A percentile compares a stretch with the other conserved stretches of the same genome.
phyloP scores from a whole-genome alignment of 1,139 yeast species.

The Yamadazyma aaseri region DNA sequence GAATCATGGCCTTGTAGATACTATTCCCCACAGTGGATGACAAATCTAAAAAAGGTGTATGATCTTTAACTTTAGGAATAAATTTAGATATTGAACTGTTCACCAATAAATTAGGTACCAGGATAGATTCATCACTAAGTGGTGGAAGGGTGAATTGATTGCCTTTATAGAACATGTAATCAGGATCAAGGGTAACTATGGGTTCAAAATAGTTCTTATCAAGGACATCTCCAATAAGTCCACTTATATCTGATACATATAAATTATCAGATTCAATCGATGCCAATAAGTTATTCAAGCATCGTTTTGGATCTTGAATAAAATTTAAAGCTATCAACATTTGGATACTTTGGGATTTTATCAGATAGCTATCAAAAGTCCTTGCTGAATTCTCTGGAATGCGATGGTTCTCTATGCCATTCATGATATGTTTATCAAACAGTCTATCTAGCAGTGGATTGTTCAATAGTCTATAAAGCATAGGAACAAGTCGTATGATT shows the following conservation, averaged over 20 bases:
- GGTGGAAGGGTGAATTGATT: constrained; percentile 12
- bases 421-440: not conserved
- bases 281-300: constrained; percentile 2
- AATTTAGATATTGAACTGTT: constrained; percentile 1
- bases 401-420: not conserved
- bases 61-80: not conserved
- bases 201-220: not conserved
- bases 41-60: not conserved
- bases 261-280: constrained; percentile 1
- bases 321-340: constrained; percentile 4
- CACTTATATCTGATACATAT: constrained; percentile 1
- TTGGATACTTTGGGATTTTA: not conserved
- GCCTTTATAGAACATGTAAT: constrained; percentile 5
- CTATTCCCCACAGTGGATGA: constrained; percentile 8
- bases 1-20: constrained; percentile 9
- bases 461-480: constrained; percentile 1
- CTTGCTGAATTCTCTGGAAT: not conserved
- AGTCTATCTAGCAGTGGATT: not conserved
- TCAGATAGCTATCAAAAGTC: not conserved
- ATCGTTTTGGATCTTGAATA: constrained; percentile 4
- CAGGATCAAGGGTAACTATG: constrained; percentile 1
- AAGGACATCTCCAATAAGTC: constrained; percentile 6
- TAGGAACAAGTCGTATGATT: constrained; percentile 4
- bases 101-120: constrained; percentile 1
- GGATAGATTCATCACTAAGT: constrained; percentile 1